A percentile compares a stretch with the other conserved stretches of the same genome.
phyloP scores from a whole-genome alignment of 345 rosid species.

The Boechera divaricarpa region DNA sequence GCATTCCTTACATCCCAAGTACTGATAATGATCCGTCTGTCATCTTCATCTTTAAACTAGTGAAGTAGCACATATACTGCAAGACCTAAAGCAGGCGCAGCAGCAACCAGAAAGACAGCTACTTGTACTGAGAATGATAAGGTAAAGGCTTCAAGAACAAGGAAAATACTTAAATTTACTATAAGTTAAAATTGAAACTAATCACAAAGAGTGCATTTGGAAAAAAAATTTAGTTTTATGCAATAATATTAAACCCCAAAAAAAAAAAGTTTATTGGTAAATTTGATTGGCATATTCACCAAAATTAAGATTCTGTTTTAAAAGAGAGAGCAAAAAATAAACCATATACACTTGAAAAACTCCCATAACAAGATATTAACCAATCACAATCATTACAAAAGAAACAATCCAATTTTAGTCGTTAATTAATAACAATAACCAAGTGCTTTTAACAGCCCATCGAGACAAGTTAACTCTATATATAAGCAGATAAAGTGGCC shows the following conservation, averaged over 20 bases:
- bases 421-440: slow-evolving; percentile 11
- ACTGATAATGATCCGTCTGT: not conserved
- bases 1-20: slow-evolving; percentile 7
- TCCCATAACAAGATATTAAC: not conserved
- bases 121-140: slow-evolving; percentile 57
- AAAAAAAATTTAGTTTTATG: too few species aligned
- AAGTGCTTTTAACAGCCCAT: not conserved
- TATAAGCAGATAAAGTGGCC: slow-evolving; percentile 7
- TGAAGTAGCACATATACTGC: slow-evolving; percentile 50
- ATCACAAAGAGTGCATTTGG: too few species aligned
- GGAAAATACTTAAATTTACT: too few species aligned
- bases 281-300: not conserved
- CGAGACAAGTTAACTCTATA: not conserved
- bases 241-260: too few species aligned
- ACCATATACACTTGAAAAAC: not conserved
- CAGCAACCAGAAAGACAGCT: slow-evolving; percentile 50
- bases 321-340: not conserved
- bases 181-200: too few species aligned
- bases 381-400: not conserved
- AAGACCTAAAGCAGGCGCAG: slow-evolving; percentile 60
- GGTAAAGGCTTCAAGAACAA: slow-evolving; percentile 56
- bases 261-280: not conserved
- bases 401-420: not conserved
- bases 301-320: slow-evolving; percentile 9
- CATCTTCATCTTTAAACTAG: slow-evolving; percentile 67